phyloP scores from a whole-genome alignment of 176 grass and related monocot genomes.

The Cocos nucifera region DNA sequence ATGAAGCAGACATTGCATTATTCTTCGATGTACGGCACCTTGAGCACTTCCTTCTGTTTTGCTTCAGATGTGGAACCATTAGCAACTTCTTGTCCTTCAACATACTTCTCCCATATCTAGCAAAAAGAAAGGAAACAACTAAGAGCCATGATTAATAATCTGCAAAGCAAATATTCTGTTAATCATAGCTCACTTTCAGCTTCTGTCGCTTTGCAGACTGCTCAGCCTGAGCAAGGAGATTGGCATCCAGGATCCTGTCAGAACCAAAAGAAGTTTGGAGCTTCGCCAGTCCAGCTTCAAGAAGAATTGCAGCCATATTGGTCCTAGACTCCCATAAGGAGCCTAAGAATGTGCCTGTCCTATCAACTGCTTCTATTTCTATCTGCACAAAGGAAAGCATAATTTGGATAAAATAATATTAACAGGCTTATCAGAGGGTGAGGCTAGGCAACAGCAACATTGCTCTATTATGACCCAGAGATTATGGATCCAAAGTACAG shows the following conservation, averaged over 20 bases:
- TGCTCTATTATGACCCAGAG: no score
- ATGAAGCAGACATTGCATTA: not conserved
- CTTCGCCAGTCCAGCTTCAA: slow-evolving; percentile 82
- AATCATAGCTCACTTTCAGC: slow-evolving; percentile 45
- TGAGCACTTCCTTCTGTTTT: slow-evolving; percentile 87
- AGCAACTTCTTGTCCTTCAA: slow-evolving; percentile 72
- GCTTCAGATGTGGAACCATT: slow-evolving; percentile 59
- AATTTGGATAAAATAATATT: not conserved
- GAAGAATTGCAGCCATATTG: slow-evolving; percentile 63
- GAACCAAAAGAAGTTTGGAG: slow-evolving; percentile 69
- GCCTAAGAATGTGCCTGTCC: slow-evolving; percentile 90
- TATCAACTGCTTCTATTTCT: slow-evolving; percentile 90
- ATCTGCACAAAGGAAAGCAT: slow-evolving; percentile 43
- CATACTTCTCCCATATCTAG: slow-evolving; percentile 94
- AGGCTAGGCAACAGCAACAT: no score
- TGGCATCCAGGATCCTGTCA: slow-evolving; percentile 71
- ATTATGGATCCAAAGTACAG: no score
- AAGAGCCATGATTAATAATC: no score
- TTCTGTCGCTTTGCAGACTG: slow-evolving; percentile 88
- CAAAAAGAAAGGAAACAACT: slow-evolving; percentile 6
- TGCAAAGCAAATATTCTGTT: no score
- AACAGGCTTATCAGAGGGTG: no score
- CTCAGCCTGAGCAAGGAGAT: slow-evolving; percentile 51
- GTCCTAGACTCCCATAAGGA: slow-evolving; percentile 82
- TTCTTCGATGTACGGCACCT: slow-evolving; percentile 33